Evolutionary conservation across 192 early-diverging fungal genomes (phyloP).

Genomic region (Entomortierella beljakovae): DNA sequence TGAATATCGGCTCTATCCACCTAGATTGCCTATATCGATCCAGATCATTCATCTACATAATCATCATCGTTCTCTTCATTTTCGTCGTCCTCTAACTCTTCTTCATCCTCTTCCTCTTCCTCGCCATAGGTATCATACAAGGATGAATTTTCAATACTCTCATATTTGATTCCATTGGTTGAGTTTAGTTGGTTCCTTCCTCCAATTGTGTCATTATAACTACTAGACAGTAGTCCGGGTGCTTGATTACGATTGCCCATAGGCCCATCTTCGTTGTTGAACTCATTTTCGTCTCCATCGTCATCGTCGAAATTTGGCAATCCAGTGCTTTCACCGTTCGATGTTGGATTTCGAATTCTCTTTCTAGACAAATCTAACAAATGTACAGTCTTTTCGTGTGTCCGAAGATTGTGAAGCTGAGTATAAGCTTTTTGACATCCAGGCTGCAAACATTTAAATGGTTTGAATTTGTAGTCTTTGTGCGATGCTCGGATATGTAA

Average conservation of each 20-base stretch:
- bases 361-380: slow-evolving; percentile 43
- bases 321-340: background rate
- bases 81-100: slow-evolving; percentile 3
- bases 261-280: background rate
- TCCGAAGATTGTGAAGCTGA: slow-evolving; percentile 82
- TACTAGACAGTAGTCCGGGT: too few relatives aligned
- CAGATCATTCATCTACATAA: slow-evolving; percentile 11
- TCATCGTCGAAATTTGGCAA: background rate
- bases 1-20: too few relatives aligned
- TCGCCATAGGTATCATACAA: background rate
- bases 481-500: slow-evolving; percentile 68
- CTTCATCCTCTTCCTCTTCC: slow-evolving; percentile 16
- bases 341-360: slow-evolving; percentile 32
- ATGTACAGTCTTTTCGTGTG: slow-evolving; percentile 75
- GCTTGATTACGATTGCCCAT: background rate
- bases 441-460: slow-evolving; percentile 67
- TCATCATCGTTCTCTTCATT: slow-evolving; percentile 14
- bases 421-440: slow-evolving; percentile 84
- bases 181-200: slow-evolving; percentile 2
- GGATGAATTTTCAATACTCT: background rate
- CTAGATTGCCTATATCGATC: background rate
- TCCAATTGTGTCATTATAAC: too few relatives aligned
- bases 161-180: slow-evolving; percentile 8
- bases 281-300: background rate
- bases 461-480: slow-evolving; percentile 57